A percentile compares a stretch with the other conserved stretches of the same genome.
Evolutionary conservation across 495 filamentous ascomycete genomes (phyloP).

Genomic region (Articulospora tetracladia): DNA sequence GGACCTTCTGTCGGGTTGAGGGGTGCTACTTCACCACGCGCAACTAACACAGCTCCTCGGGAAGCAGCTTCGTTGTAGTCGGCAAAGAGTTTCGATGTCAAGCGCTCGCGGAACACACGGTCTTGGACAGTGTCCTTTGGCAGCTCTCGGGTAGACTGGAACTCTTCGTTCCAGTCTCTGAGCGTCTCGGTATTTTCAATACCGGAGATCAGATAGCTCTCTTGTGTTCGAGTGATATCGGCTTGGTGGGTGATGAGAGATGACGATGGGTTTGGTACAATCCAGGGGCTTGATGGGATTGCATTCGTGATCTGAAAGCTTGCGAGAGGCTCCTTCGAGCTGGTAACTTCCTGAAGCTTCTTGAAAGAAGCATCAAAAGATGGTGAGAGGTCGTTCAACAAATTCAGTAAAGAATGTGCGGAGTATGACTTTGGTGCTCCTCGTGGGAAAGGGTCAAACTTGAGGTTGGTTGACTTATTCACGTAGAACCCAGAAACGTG

Average conservation of each 20-base stretch:
- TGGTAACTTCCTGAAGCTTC: slow-evolving; percentile 74
- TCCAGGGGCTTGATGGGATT: slow-evolving; percentile 88
- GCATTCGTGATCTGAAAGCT: slow-evolving; percentile 95
- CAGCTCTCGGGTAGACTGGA: slow-evolving; percentile 92
- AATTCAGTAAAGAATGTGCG: slow-evolving; percentile 81
- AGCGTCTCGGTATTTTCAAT: slow-evolving; percentile 91
- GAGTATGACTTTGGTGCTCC: slow-evolving; percentile 61
- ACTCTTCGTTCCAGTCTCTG: slow-evolving; percentile 98
- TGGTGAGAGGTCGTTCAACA: slow-evolving; percentile 74
- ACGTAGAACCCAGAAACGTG: slow-evolving; percentile 95
- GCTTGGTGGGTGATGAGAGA: slow-evolving; percentile 66
- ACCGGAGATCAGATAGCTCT: slow-evolving; percentile 84
- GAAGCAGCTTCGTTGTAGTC: slow-evolving; percentile 96
- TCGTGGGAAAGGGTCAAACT: slow-evolving; percentile 86
- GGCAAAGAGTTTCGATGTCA: slow-evolving; percentile 93
- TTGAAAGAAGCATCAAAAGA: slow-evolving; percentile 74
- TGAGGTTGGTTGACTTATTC: slow-evolving; percentile 84
- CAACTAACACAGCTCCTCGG: slow-evolving; percentile 89
- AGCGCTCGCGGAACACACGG: slow-evolving; percentile 89
- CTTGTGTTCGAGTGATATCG: slow-evolving; percentile 86
- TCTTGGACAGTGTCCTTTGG: slow-evolving; percentile 92
- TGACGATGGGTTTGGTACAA: slow-evolving; percentile 65
- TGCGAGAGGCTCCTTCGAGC: slow-evolving; percentile 77
- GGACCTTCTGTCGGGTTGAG: slow-evolving; percentile 90
- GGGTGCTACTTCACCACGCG: slow-evolving; percentile 89